A percentile compares a stretch with the other conserved stretches of the same genome.
These are phyloP conservation scores for Erucastrum elatum DNA, from an alignment of 345 rosid genomes.

Conservation along the genomic window DNA sequence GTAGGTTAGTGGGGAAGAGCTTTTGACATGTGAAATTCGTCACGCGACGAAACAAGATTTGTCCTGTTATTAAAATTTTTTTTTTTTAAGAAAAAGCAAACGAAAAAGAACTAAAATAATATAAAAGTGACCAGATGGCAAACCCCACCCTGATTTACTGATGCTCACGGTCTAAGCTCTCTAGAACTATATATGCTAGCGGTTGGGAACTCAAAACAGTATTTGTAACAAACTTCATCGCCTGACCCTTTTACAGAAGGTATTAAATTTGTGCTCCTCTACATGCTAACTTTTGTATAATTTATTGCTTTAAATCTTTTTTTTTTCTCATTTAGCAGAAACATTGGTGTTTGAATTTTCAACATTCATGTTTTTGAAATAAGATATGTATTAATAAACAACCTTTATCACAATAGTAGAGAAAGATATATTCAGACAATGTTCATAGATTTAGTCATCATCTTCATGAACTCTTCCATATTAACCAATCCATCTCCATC, in stretches of 20 bases:
- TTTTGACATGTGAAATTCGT: no score
- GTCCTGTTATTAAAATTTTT: no score
- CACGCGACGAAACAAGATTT: no score
- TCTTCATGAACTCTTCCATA: constrained; percentile 78
- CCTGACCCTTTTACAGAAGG: neutral
- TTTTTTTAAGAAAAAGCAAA: no score
- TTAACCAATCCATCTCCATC: constrained; percentile 74
- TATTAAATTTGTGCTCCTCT: neutral
- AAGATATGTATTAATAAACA: neutral
- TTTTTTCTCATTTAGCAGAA: neutral
- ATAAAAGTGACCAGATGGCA: no score
- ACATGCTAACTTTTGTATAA: constrained; percentile 10
- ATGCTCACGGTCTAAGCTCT: no score
- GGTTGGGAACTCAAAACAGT: constrained; percentile 16
- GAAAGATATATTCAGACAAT: neutral
- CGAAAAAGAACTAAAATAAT: no score
- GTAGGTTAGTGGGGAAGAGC: no score
- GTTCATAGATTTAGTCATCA: constrained; percentile 62
- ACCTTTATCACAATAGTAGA: constrained; percentile 8
- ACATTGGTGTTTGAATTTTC: neutral
- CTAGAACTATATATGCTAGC: neutral
- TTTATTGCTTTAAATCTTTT: neutral
- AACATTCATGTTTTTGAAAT: constrained; percentile 9
- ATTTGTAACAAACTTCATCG: constrained; percentile 15
- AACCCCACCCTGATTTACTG: no score